A percentile compares a stretch with the other conserved stretches of the same genome.
Evolutionary conservation across 768 basidiomycete species (phyloP).

Genomic region (Tephrocybe sp.): DNA sequence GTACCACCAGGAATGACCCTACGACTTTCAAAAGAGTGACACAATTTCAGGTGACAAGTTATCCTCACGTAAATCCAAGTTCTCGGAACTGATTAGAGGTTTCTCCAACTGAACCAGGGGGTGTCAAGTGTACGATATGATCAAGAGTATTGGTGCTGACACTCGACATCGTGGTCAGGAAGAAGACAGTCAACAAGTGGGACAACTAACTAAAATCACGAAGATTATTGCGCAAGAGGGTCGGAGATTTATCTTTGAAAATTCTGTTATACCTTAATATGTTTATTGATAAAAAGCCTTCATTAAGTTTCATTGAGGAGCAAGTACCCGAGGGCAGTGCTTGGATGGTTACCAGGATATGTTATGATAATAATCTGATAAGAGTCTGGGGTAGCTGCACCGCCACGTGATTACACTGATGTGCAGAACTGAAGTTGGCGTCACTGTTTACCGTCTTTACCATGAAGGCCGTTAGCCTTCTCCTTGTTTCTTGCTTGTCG

Average conservation of each 20-base stretch:
- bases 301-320: too few relatives aligned
- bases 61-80: constrained; percentile 64
- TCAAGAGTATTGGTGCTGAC: constrained; percentile 43
- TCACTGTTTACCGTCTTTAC: constrained; percentile 1
- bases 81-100: constrained; percentile 49
- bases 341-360: too few relatives aligned
- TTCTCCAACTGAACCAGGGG: constrained; percentile 52
- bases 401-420: not conserved
- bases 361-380: too few relatives aligned
- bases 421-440: not conserved
- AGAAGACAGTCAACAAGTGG: too few relatives aligned
- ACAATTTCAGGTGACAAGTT: not conserved
- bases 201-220: too few relatives aligned
- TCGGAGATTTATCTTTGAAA: too few relatives aligned
- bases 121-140: constrained; percentile 71
- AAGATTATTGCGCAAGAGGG: too few relatives aligned
- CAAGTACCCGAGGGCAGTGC: too few relatives aligned
- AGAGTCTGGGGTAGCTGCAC: too few relatives aligned
- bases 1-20: constrained; percentile 69
- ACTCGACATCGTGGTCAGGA: not conserved
- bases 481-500: constrained; percentile 12
- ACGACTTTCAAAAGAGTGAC: not conserved
- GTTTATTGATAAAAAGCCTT: too few relatives aligned
- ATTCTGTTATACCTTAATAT: too few relatives aligned
- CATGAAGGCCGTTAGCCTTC: constrained; percentile 16